Percentiles rank a stretch among this genome's conserved stretches.
These are phyloP conservation scores for Acanthamoeba castellanii DNA, from an alignment of 208 protist species.

Conservation along the genomic window DNA sequence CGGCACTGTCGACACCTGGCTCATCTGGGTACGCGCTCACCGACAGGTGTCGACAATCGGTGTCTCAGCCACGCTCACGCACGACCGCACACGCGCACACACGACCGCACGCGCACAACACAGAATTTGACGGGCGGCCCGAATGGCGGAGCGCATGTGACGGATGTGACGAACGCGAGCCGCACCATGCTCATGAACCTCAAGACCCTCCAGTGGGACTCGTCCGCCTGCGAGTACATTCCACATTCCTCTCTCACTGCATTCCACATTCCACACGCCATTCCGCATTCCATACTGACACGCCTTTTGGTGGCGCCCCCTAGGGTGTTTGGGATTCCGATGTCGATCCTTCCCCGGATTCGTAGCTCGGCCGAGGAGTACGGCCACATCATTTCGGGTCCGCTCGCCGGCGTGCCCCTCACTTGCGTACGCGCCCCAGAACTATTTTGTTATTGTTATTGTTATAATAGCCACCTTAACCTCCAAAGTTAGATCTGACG, in stretches of 20 bases:
- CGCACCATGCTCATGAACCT: conserved; percentile 99
- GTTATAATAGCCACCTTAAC: too few relatives aligned
- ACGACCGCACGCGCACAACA: not conserved
- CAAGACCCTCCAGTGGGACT: conserved; percentile 95
- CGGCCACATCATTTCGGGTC: conserved; percentile 80
- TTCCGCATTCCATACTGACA: not conserved
- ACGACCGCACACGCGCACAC: not conserved
- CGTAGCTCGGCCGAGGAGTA: conserved; percentile 85
- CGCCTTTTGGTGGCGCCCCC: not conserved
- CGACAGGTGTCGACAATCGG: not conserved
- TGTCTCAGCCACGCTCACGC: not conserved
- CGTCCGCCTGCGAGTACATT: conserved; percentile 87
- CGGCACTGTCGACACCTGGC: conserved; percentile 98
- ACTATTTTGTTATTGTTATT: not conserved
- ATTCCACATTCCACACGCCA: too few relatives aligned
- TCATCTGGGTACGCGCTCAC: conserved; percentile 92
- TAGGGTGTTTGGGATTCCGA: conserved; percentile 91
- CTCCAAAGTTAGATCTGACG: not conserved
- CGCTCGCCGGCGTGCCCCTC: conserved; percentile 85
- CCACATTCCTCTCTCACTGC: not conserved
- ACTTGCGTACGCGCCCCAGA: conserved; percentile 70
- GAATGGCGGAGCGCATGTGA: conserved; percentile 90
- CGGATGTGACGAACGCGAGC: conserved; percentile 98
- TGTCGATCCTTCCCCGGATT: conserved; percentile 94
- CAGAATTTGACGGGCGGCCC: conserved; percentile 92